Conservation (phyloP, 169 alveolate genomes). For the Plasmodium ovale region DNA sequence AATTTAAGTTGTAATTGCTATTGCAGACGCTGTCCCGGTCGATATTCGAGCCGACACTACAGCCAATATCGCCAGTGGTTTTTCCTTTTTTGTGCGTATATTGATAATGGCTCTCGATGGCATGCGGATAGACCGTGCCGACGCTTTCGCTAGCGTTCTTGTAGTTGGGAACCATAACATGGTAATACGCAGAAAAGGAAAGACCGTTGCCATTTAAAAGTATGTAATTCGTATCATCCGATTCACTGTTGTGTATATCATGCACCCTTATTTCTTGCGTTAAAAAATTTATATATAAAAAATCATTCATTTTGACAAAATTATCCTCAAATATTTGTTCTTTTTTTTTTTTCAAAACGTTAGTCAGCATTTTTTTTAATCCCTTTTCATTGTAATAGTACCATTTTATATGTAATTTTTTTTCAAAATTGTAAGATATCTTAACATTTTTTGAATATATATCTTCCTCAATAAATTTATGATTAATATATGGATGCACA, state of each 20-base stretch:
- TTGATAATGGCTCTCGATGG: no score
- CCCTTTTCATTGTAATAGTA: conserved; percentile 8
- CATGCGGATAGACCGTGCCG: background rate
- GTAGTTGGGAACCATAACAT: conserved; percentile 65
- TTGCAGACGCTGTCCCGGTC: no score
- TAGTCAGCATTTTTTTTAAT: conserved; percentile 25
- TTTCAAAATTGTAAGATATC: conserved; percentile 36
- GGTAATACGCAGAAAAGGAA: conserved; percentile 66
- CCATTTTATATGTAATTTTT: conserved; percentile 60
- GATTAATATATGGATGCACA: conserved; percentile 71
- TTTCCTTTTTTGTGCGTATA: no score
- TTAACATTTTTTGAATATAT: conserved; percentile 51
- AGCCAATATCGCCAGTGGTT: background rate
- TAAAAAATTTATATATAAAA: conserved; percentile 59
- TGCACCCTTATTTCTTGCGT: conserved; percentile 68
- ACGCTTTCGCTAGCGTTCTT: conserved; percentile 27
- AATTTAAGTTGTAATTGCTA: conserved; percentile 46
- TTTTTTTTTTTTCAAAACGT: conserved; percentile 6
- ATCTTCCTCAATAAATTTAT: conserved; percentile 57
- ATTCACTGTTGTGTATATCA: conserved; percentile 4
- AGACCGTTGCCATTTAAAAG: conserved; percentile 71
- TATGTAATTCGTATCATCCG: conserved; percentile 29
- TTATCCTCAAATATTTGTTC: conserved; percentile 11
- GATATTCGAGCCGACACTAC: background rate
- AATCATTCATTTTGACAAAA: conserved; percentile 63